These are phyloP conservation scores for Aspergillus baeticus DNA, from an alignment of 495 filamentous ascomycete genomes.

Conservation along the genomic window DNA sequence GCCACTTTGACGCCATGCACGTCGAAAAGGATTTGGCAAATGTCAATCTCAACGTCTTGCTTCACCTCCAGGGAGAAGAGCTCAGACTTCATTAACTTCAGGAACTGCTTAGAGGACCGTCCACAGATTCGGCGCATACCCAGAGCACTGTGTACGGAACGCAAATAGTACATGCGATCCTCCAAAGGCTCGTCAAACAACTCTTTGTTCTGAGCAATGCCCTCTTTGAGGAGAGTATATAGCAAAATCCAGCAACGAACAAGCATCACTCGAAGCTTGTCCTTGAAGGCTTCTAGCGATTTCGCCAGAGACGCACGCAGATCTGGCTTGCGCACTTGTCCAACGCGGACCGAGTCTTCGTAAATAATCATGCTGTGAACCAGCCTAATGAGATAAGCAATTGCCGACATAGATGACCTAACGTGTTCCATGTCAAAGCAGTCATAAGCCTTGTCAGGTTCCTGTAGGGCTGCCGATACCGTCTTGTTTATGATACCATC, in stretches of 20 bases:
- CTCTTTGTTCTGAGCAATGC: conserved; percentile 62
- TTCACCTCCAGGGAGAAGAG: conserved; percentile 60
- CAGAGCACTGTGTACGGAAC: conserved; percentile 77
- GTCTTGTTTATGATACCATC: conserved; percentile 71
- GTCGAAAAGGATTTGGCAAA: conserved; percentile 86
- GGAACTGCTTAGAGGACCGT: conserved; percentile 77
- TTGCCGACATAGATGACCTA: conserved; percentile 62
- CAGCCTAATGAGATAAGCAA: conserved; percentile 65
- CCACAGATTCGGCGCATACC: conserved; percentile 86
- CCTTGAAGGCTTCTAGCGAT: conserved; percentile 56
- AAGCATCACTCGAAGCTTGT: conserved; percentile 83
- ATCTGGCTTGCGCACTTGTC: conserved; percentile 50
- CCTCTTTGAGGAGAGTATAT: conserved; percentile 72
- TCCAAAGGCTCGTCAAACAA: conserved; percentile 62
- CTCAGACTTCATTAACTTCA: conserved; percentile 86
- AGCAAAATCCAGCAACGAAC: conserved; percentile 83
- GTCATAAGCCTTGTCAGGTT: conserved; percentile 68
- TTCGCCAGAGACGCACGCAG: conserved; percentile 43
- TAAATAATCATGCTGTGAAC: conserved; percentile 76
- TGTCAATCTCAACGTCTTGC: conserved; percentile 72
- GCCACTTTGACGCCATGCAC: conserved; percentile 81
- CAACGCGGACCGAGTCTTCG: conserved; percentile 78
- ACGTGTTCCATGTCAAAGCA: conserved; percentile 79
- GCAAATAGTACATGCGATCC: conserved; percentile 71
- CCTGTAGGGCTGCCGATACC: conserved; percentile 61